phyloP scores from a whole-genome alignment of 179 eudicot species.

The Vitellaria paradoxa region DNA sequence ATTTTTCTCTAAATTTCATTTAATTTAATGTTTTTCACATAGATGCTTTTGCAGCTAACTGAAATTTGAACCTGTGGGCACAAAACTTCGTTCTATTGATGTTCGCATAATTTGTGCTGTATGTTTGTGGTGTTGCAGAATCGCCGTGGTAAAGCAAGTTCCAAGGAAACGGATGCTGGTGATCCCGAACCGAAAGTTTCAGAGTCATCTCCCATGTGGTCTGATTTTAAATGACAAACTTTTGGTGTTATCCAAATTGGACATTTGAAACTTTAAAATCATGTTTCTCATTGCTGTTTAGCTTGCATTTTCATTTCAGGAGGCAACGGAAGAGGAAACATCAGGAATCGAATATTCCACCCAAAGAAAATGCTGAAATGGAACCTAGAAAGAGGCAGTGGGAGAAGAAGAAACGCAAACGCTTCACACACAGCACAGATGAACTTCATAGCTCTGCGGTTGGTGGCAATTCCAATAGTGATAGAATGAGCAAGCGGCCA shows the following conservation, averaged over 20 bases:
- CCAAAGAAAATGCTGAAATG: slow-evolving; percentile 30
- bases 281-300: background rate
- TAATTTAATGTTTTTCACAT: too few species aligned
- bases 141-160: slow-evolving; percentile 63
- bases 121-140: slow-evolving; percentile 38
- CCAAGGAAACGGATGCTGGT: slow-evolving; percentile 39
- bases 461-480: slow-evolving; percentile 14
- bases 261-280: background rate
- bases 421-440: slow-evolving; percentile 6
- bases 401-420: slow-evolving; percentile 23
- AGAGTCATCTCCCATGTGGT: slow-evolving; percentile 40
- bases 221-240: background rate
- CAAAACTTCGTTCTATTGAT: background rate
- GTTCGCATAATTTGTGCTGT: background rate
- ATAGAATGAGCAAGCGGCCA: slow-evolving; percentile 11
- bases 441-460: slow-evolving; percentile 15
- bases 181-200: slow-evolving; percentile 29
- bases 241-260: background rate
- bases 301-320: slow-evolving; percentile 28
- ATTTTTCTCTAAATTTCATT: too few species aligned
- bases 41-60: background rate
- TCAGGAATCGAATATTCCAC: slow-evolving; percentile 26
- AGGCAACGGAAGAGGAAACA: slow-evolving; percentile 47
- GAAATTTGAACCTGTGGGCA: background rate
- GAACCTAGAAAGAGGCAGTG: slow-evolving; percentile 36